These are phyloP conservation scores for maize (Zea mays) DNA, from an alignment of 176 grass and related monocot genomes.

Conservation along the genomic window Zm-B73-REFERENCE-NAM-5.0 NC_050101.1:176021001-176021500, in stretches of 20 bases:
- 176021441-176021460: background rate
- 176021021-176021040: background rate
- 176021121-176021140: background rate
- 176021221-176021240: background rate
- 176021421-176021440: background rate
- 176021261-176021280: background rate
- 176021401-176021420: background rate
- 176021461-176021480: background rate
- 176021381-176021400: background rate
- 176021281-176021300: background rate
- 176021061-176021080: background rate
- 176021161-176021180: background rate
- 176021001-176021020: background rate
- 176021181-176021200: background rate
- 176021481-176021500: background rate
- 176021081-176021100: background rate
- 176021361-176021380: constrained; percentile 11
- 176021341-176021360: constrained; percentile 3
- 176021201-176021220: background rate
- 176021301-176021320: constrained; percentile 21
- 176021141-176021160: background rate
- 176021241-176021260: background rate
- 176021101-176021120: background rate
- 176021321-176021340: background rate
- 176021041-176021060: background rate